Conservation (phyloP, 1,139 yeast species). For the Saccharomyces pastorianus region DNA sequence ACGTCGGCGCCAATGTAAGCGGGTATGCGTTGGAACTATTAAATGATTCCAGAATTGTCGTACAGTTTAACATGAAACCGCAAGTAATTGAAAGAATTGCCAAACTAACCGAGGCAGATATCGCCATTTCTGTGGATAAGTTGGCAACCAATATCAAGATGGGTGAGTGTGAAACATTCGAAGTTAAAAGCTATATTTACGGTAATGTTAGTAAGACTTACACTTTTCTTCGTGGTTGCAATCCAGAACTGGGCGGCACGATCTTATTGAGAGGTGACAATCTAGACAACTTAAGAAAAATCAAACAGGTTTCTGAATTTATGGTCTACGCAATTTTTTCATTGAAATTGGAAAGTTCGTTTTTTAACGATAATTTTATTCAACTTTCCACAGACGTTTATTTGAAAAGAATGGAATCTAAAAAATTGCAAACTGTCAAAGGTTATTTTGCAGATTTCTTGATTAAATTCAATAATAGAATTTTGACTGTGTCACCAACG, state of each 20-base stretch:
- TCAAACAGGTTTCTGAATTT: constrained; percentile 75
- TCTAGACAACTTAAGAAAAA: constrained; percentile 48
- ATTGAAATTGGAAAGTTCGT: constrained; percentile 69
- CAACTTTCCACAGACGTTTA: constrained; percentile 37
- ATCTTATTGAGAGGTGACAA: constrained; percentile 72
- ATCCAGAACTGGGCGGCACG: constrained; percentile 70
- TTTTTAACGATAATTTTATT: constrained; percentile 67
- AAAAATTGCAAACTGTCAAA: constrained; percentile 7
- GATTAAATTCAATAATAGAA: constrained; percentile 42
- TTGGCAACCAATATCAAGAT: constrained; percentile 51
- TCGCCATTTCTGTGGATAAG: constrained; percentile 58
- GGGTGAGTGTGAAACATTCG: constrained; percentile 68
- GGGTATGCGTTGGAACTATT: constrained; percentile 72
- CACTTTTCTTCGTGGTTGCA: constrained; percentile 70
- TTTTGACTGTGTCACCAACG: constrained; percentile 68
- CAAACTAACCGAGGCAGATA: constrained; percentile 74
- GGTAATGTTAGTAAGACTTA: constrained; percentile 58
- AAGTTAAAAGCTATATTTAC: constrained; percentile 56
- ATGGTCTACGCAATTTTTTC: constrained; percentile 71
- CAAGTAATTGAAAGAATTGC: constrained; percentile 77
- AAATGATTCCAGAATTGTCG: constrained; percentile 69
- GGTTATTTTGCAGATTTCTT: constrained; percentile 44
- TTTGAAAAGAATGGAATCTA: constrained; percentile 15
- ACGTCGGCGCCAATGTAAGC: constrained; percentile 75
- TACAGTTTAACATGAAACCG: constrained; percentile 71